Evolutionary conservation across 2,329 filamentous ascomycete genomes (phyloP), one percentile per base, ranked within the genome.

Genomic region (Davidsoniella virescens): DNA sequence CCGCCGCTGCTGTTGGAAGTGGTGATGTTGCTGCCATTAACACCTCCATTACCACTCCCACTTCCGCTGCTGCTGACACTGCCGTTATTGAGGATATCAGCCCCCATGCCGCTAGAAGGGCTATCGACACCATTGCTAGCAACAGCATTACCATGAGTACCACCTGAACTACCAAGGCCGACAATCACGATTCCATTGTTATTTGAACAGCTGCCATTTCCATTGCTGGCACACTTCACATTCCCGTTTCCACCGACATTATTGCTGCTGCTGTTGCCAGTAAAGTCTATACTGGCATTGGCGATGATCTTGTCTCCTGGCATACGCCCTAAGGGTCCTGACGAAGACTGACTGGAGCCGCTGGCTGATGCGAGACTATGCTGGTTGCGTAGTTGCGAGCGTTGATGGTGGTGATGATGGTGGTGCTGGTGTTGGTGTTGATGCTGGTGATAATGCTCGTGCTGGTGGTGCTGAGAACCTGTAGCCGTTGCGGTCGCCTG

Each of bases 371-470:
- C n/a, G 9, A 12, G 20, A 18, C 18, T 16, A 37, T 26, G n/a
- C 20, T 41, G 39, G 6, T 39, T 33, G 36, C 23, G 33, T 9
- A 45, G 20, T 9, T 39, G 26, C 5, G 25, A 12, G 8, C 33
- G 36, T 37, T 51, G 49, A 16, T 43, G 26, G 4, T 33, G 44
- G 12, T 33, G 38, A 9, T 47, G 44, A 20, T 51, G 43, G 10
- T 43, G 44, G 16, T 47, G 36, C 4, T 47, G 44, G 17, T 43
- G 45, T 10, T 52, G 50, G n/a, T 44, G 47, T 17, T 42, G 29
- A 23, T 49, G 46, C n/a, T 52, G 45, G 23, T 52, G 50, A 9
- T 52, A 23, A 20, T 52, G 50, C 18, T 46, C 38, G 17, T 53
- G 47, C 10, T 49, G 48, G 12, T 53, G 51, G 20, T 47, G 43